These are phyloP conservation scores for Brassica cretica DNA, from an alignment of 345 rosid genomes.

Conservation along the genomic window DNA sequence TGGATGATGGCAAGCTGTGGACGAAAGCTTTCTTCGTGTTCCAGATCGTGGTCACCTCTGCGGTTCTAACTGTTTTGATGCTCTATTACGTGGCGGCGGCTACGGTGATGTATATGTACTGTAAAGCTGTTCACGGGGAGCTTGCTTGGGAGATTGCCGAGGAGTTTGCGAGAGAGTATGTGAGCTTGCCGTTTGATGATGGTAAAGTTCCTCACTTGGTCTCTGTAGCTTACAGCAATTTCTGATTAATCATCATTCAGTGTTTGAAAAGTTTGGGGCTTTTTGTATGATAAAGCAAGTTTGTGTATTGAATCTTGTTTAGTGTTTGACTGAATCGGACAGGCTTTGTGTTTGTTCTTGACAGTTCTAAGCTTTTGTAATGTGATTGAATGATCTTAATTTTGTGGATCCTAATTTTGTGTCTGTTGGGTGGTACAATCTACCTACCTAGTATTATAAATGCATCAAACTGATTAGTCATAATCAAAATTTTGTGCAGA, in stretches of 20 bases:
- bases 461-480: not conserved
- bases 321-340: not conserved
- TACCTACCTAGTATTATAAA: too few species aligned
- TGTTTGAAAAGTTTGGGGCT: not conserved
- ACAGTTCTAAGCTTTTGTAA: not conserved
- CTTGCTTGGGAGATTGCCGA: slow-evolving; percentile 63
- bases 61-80: slow-evolving; percentile 37
- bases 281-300: slow-evolving; percentile 29
- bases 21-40: slow-evolving; percentile 45
- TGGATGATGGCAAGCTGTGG: slow-evolving; percentile 38
- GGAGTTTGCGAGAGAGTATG: slow-evolving; percentile 59
- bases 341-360: not conserved
- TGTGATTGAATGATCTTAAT: not conserved
- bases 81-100: slow-evolving; percentile 54
- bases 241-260: slow-evolving; percentile 11
- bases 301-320: not conserved
- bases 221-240: slow-evolving; percentile 38
- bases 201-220: slow-evolving; percentile 72
- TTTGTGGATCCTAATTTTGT: too few species aligned
- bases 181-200: slow-evolving; percentile 75
- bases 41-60: slow-evolving; percentile 49
- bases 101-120: slow-evolving; percentile 65
- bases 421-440: not conserved
- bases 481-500: not conserved
- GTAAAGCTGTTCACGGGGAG: slow-evolving; percentile 75